Evolutionary conservation across 352 stramenopile species (phyloP), one percentile per base, ranked within the genome.

Genomic region (Globisporangium perplexum): DNA sequence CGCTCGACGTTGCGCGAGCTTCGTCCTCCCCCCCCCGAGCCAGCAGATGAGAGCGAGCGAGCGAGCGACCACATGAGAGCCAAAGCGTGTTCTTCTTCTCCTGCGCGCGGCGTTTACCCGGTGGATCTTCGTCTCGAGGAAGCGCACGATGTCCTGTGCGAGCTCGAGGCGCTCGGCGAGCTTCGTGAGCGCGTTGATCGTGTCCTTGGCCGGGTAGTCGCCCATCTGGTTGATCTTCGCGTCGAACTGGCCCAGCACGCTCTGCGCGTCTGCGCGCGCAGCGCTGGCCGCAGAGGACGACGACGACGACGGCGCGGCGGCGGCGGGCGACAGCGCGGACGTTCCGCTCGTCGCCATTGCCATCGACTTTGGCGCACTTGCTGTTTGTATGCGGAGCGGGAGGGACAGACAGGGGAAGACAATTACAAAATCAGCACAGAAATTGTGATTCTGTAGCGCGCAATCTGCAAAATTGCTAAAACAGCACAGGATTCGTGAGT

Each of bases 91-190:
- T 39, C 42, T 23, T 47, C 12, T 47, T 30, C 20, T 47, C 17
- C 42, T 28, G 22, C 24, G 17, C 8, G 14, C 31, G 44, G 7
- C 14, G 22, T 35, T 49, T 48, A 18, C 84, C 74, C 80, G 77
- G 61, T 92, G 75, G 68, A 95, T 89, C 73, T 95, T 95, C 56
- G 81, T 92, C 63, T 93, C 83, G 55, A 95, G 71, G 74, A 95
- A 95, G 62, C 72, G 82, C 69, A 90, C 84, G 65, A 95, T 84
- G 66, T 93, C 79, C 46, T 76, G 71, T 46, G 82, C 83, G 64
- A 87, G 89, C 54, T 86, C 59, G 30, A 75, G 47, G 50, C 77
- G 77, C 65, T 91, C 83, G 7, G 86, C 83, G 57, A 93, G 68
- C 75, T 87, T 96, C 45, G 86, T 95, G 52, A 96, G 75, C 47